Evolutionary conservation across 352 stramenopile genomes (phyloP).

Genomic region (Blastocystis sp.): DNA sequence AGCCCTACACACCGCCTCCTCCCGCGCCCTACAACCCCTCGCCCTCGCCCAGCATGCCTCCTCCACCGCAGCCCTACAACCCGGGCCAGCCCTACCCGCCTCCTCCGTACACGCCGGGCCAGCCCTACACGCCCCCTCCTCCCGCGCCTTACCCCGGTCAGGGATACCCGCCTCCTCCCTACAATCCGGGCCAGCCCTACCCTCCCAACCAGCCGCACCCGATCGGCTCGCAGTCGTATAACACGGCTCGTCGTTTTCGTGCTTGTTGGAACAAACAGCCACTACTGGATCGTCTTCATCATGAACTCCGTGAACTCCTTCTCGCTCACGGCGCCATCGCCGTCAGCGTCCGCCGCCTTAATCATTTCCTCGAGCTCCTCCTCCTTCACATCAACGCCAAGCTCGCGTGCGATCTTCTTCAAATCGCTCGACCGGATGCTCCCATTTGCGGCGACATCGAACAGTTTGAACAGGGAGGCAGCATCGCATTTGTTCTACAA

Average conservation of each 20-base stretch:
- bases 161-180: neutral
- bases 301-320: slow-evolving; percentile 97
- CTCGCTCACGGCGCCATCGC: slow-evolving; percentile 91
- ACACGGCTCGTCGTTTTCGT: neutral
- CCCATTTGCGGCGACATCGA: slow-evolving; percentile 93
- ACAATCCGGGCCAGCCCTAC: neutral
- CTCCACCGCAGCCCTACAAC: neutral
- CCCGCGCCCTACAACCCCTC: neutral
- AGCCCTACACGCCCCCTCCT: neutral
- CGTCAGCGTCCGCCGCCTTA: slow-evolving; percentile 88
- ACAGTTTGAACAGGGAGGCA: slow-evolving; percentile 84
- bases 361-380: slow-evolving; percentile 99
- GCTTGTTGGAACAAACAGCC: slow-evolving; percentile 67
- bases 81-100: slow-evolving; percentile 4
- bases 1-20: neutral
- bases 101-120: neutral
- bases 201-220: neutral
- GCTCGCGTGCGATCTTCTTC: slow-evolving; percentile 92
- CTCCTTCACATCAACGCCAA: slow-evolving; percentile 97
- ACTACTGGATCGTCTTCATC: slow-evolving; percentile 87
- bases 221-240: neutral
- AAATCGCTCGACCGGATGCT: slow-evolving; percentile 94
- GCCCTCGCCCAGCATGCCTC: neutral
- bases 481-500: slow-evolving; percentile 74
- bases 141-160: neutral